Evolutionary conservation across 306 rosid genomes (phyloP), one percentile per base, ranked within the genome.

Genomic region (Prunus kanzakura): DNA sequence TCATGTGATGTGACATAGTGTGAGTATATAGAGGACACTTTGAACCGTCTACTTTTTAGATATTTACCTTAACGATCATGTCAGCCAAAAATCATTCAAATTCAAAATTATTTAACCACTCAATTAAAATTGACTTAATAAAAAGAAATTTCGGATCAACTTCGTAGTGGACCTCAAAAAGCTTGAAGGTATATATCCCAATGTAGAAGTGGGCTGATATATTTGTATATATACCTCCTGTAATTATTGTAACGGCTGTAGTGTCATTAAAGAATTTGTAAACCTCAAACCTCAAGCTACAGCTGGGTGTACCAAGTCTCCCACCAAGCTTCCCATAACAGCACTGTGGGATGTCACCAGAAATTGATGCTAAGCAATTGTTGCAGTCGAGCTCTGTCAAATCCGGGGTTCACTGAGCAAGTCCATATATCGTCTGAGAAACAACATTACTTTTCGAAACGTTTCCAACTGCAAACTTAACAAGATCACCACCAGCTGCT

Each of bases 321-420:
- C 47, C 72, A 25, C 78, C 78, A 1, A 15, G 3, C 23, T 43
- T 79, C 43, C 74, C 78, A 46, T 32, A 30, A 71, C 75, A 19
- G n/a, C 30, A 71, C 4, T 0, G 2, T 5, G 45, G 68, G 35
- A 72, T 32, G 6, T 1, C 1, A 6, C 1, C 0, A 29, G 65
- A 10, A 18, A 25, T 13, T 6, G 2, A 3, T 1, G 10, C 1
- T 0, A 79, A 38, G 47, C 83, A 73, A 10, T 73, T 22, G 18
- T 22, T 66, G 52, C 83, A 79, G 1, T 79, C 55, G 4, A 8
- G 4, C 1, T 8, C 29, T 0, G 78, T 41, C 46, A 79, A 73
- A 65, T 79, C 70, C 1, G 79, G 83, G 2, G 64, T 67, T 6
- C 83, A 79, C 54, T 73, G 83, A 4, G 43, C 69, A 30, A 66